Evolutionary conservation across 345 rosid species (phyloP), one percentile per base, ranked within the genome.

Genomic region (Rhodamnia rubescens): DNA sequence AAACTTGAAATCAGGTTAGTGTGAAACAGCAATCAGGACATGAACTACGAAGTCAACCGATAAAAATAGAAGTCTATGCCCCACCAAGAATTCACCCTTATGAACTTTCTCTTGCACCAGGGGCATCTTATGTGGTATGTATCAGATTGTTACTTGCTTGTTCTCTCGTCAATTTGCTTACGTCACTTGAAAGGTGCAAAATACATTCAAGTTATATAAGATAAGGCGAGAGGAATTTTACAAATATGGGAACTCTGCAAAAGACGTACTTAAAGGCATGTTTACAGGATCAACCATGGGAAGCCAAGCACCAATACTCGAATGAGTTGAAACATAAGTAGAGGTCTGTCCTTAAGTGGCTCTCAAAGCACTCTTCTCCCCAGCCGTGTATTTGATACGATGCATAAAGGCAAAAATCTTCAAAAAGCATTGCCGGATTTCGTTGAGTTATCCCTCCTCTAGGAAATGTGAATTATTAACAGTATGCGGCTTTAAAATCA

Each of bases 11-110:
- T 88, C 92, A 97, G 99, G 99, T 93, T 84, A 91, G 96, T 85
- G 91, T 91, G 85, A 93, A 91, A 91, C 96, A 90, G 87, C 95
- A 92, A 64, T 94, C 97, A 87, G 98, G 99, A 83, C 91, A 92
- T 84, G 95, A 90, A 89, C 86, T 94, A 84, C 85, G 88, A 87
- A 97, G 98, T 89, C 98, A 93, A 90, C 90, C 88, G 22, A 89
- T 97, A 84, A 94, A 94, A 91, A 89, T 97, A 83, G 99, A 97
- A 92, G 97, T 97, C 86, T 95, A 92, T 92, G 93, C 93, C 83
- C 95, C 92, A 21, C 95, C 95, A 83, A 92, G 88, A 88, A 92
- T 97, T 86, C 94, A 94, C 86, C 99, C 99, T 56, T 89, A 86
- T 47, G 89, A 91, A 82, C 90, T 95, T 83, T 96, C 92, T 90